Base-by-base conservation (phyloP, 2,329 filamentous ascomycete genomes). In the Lojkania enalia region DNA sequence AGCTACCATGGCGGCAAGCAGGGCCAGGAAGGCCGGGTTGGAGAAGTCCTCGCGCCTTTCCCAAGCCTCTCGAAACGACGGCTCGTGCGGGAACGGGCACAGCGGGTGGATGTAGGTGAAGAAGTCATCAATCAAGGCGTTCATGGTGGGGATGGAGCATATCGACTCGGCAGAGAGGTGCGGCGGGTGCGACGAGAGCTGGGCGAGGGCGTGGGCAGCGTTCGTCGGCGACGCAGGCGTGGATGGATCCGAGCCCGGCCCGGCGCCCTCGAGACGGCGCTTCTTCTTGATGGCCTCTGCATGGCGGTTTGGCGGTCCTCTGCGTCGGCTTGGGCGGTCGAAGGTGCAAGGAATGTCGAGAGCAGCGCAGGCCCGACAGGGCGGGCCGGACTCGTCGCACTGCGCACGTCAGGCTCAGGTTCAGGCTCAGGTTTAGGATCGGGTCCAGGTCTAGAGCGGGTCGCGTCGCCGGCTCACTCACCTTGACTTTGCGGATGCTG, bases 41-140 rank as follows among this genome's bases (percentile, higher is more conserved):
- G 76, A 79, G 40, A 83, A 76, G 61, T 90, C 86, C 59, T 87
- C 81, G 23, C 87, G 77, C 42, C 78, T 78, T 5, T 77, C 77
- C 65, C 89, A 87, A 1, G 83, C 83, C 49, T 83, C 79, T 16
- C 86, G 80, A 64, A 91, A 90, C 3, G 85, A 87, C 0, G 86
- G 86, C 62, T 90, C 86, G 66, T 91, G 87, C 0, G 87, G 87
- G 45, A 91, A 90, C 0, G 87, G 87, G 46, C 81, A 82, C 6
- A 91, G 77, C 1, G 87, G 87, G 57, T 90, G 86, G 41, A 90
- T 85, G 64, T 90, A 90, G 14, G 85, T 89, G 70, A 90, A 91
- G 76, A 88, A 91, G 71, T 91, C 87, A 64, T 90, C 85, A 45
- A 91, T 80, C 13, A 90, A 75, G 2, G 85, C 77, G 57, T 86